These are phyloP conservation scores for Oldenlandia corymbosa DNA, from an alignment of 257 asterid species.

Conservation along the genomic window DNA sequence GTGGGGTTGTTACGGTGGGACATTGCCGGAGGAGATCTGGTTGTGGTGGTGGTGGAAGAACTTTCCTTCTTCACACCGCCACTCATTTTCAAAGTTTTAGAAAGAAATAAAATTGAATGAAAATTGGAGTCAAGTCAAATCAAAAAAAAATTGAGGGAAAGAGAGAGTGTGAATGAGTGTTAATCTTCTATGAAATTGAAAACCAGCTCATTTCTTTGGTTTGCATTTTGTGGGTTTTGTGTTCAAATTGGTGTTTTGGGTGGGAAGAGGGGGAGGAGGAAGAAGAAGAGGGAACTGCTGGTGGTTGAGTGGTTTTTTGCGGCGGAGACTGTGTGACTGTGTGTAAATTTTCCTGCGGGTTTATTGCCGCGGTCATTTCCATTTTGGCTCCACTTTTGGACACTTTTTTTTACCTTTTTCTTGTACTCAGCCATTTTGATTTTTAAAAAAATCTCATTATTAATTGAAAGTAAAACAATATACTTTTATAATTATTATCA, in stretches of 20 bases:
- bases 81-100: constrained; percentile 2
- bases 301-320: too few relatives aligned
- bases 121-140: too few relatives aligned
- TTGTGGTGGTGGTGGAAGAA: constrained; percentile 7
- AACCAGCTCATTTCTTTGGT: neutral
- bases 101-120: too few relatives aligned
- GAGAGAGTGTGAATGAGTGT: constrained; percentile 2
- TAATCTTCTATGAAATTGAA: neutral
- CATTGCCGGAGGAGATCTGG: constrained; percentile 50
- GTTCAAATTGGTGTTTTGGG: neutral
- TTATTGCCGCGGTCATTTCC: too few relatives aligned
- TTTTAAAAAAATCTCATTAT: too few relatives aligned
- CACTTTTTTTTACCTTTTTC: too few relatives aligned
- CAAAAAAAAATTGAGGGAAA: too few relatives aligned
- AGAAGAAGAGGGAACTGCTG: neutral
- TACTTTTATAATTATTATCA: too few relatives aligned
- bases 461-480: too few relatives aligned
- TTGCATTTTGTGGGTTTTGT: neutral
- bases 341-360: neutral
- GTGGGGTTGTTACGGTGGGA: constrained; percentile 31
- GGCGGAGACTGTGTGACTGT: neutral
- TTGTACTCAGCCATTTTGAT: too few relatives aligned
- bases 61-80: constrained; percentile 8
- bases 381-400: too few relatives aligned
- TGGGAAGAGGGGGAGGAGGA: constrained; percentile 4